Conservation (phyloP, 495 filamentous ascomycete species). For the Penicillium goetzii region DNA sequence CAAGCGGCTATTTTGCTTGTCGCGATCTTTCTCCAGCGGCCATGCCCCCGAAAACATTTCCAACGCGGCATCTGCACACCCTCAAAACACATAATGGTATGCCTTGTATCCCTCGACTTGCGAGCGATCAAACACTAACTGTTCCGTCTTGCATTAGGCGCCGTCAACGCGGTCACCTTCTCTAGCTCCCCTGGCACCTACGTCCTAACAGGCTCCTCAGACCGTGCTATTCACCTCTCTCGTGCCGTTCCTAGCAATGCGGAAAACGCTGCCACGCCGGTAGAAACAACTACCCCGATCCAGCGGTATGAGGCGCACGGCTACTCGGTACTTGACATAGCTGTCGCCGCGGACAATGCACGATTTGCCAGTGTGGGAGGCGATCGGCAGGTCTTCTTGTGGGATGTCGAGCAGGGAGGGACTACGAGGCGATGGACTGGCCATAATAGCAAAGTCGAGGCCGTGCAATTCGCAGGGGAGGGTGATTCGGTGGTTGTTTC, state of each 20-base stretch:
- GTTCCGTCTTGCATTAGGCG: slow-evolving; percentile 28
- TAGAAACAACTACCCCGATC: slow-evolving; percentile 60
- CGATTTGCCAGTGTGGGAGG: slow-evolving; percentile 82
- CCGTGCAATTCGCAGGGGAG: slow-evolving; percentile 73
- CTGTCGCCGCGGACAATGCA: slow-evolving; percentile 75
- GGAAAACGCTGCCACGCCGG: slow-evolving; percentile 35
- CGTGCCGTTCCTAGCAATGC: slow-evolving; percentile 57
- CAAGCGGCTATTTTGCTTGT: background rate
- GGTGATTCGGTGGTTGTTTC: slow-evolving; percentile 70
- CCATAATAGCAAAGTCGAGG: slow-evolving; percentile 74
- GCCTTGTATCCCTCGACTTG: background rate
- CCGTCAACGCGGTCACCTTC: slow-evolving; percentile 49
- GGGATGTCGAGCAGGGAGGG: slow-evolving; percentile 82
- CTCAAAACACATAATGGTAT: slow-evolving; percentile 54
- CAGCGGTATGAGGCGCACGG: slow-evolving; percentile 88
- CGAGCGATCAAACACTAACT: background rate
- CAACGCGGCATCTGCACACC: slow-evolving; percentile 42
- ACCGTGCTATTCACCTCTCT: slow-evolving; percentile 84
- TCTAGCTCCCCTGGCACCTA: slow-evolving; percentile 47
- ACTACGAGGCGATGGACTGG: slow-evolving; percentile 77
- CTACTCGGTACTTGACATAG: slow-evolving; percentile 83
- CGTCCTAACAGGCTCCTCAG: slow-evolving; percentile 82
- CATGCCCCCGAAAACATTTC: slow-evolving; percentile 44
- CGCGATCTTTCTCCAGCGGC: background rate
- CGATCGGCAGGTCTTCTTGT: slow-evolving; percentile 86